Evolutionary conservation across 1,139 yeast species (phyloP).

Genomic region (Nakaseomyces bracarensis): DNA sequence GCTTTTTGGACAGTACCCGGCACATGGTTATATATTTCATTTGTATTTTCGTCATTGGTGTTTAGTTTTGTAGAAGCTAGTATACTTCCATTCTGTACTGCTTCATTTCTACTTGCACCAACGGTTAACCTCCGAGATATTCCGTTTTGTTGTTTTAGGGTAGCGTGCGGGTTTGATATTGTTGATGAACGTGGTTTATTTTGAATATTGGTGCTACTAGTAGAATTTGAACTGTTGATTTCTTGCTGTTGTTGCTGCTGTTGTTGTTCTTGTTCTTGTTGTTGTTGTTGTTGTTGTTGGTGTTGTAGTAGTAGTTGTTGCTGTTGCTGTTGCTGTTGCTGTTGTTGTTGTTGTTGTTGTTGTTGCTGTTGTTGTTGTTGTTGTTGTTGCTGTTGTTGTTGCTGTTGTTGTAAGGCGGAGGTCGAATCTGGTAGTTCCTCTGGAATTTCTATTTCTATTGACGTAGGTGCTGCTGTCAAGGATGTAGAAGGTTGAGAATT

Average conservation of each 20-base stretch:
- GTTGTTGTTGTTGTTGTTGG: conserved; percentile 2
- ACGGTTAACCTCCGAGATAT: conserved; percentile 21
- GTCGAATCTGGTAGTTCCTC: conserved; percentile 35
- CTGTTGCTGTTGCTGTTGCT: conserved; percentile 45
- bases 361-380: conserved; percentile 19
- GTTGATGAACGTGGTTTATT: conserved; percentile 13
- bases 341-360: conserved; percentile 42
- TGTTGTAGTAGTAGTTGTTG: conserved; percentile 1
- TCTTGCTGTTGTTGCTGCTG: not conserved
- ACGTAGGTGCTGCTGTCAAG: conserved; percentile 33
- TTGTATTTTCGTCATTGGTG: not conserved
- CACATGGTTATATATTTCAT: not conserved
- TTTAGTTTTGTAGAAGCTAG: not conserved
- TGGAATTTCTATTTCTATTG: conserved; percentile 54
- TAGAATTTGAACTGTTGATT: not conserved
- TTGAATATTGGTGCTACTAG: not conserved
- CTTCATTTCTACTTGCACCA: conserved; percentile 8
- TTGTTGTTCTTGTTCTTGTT: not conserved
- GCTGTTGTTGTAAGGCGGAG: conserved; percentile 15
- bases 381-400: conserved; percentile 28
- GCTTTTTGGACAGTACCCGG: not conserved
- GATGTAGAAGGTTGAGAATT: conserved; percentile 21
- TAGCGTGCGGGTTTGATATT: conserved; percentile 15
- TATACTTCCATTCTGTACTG: not conserved
- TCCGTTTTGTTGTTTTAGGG: conserved; percentile 16